Base-by-base conservation (phyloP, 2,329 filamentous ascomycete species). In the Camptophora hylomeconis region DNA sequence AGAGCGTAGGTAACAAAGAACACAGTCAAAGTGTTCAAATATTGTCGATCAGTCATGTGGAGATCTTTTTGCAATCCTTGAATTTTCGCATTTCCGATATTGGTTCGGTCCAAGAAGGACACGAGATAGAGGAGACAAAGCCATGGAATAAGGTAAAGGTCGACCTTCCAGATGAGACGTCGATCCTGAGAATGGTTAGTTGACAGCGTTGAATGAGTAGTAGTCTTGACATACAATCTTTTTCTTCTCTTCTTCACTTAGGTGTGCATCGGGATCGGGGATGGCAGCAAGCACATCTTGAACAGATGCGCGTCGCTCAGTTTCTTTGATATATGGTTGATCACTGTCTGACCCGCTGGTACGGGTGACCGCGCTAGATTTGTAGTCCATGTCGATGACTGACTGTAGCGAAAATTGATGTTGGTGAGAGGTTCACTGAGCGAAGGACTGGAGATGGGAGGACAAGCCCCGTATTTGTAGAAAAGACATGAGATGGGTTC, bases 1-100 rank as follows among this genome's bases (percentile, higher is more conserved):
- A 84, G 54, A 2, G 80, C 67, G 50, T 93, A 93, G 1, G 79
- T 83, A 27, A 92, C 65, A 57, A 92, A 92, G 59, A 92, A 92
- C 42, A 92, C 77, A 18, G 79, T 81, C 5, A 92, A 62, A 0
- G 75, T 69, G 13, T 69, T 63, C n/a, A n/a, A n/a, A n/a, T n/a
- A 50, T 46, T 79, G 62, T 5, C 61, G 54, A 2, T 67, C 63
- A 1, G 64, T 65, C 61, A 87, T 69, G 17, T 66, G 40, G 5
- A 89, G 57, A 33, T 79, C 72, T 7, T 61, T 47, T 31, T 64
- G 51, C 3, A 74, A 50, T 9, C 68, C 66, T n/a, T 62, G 67
- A 13, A 73, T 58, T 45, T 69, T 69, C 2, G 69, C 82, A 54
- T 65, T 89, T 24, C 80, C 80, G 35, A 86, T 80, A 45, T 89